These are phyloP conservation scores for Wickerhamiella spandovensis DNA, from an alignment of 805 yeast species.

Conservation along the genomic window DNA sequence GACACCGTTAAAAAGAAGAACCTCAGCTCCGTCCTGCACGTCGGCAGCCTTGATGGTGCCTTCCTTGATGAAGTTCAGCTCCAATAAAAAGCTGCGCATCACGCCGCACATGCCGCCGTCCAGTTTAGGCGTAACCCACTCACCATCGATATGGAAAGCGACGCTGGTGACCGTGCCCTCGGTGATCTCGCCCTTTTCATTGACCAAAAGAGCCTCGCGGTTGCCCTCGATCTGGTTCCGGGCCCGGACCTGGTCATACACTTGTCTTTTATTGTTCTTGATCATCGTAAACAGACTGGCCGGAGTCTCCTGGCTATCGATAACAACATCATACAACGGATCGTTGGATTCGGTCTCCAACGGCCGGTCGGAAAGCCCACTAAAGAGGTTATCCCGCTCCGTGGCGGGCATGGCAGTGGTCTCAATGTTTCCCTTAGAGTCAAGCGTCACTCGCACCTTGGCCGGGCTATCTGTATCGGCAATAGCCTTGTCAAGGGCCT, in stretches of 20 bases:
- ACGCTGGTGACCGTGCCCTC: constrained; percentile 80
- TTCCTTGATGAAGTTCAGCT: constrained; percentile 41
- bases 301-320: constrained; percentile 35
- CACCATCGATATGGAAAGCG: constrained; percentile 42
- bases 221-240: constrained; percentile 22
- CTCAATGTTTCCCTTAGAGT: constrained; percentile 26
- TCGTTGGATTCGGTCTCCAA: constrained; percentile 12
- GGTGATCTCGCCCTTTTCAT: constrained; percentile 44
- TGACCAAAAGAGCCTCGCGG: constrained; percentile 60
- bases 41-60: constrained; percentile 33
- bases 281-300: constrained; percentile 54
- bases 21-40: constrained; percentile 51
- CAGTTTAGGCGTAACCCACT: constrained; percentile 75
- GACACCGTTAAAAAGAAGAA: constrained; percentile 68
- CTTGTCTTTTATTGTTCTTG: constrained; percentile 65
- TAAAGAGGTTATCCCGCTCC: constrained; percentile 18
- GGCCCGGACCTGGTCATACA: constrained; percentile 48
- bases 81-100: constrained; percentile 49
- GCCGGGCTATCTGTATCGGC: constrained; percentile 23
- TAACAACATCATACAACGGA: constrained; percentile 43
- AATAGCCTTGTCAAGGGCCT: constrained; percentile 22
- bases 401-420: constrained; percentile 27
- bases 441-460: constrained; percentile 36
- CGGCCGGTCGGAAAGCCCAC: constrained; percentile 18
- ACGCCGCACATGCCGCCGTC: constrained; percentile 80